These are phyloP conservation scores for Yarrowia osloensis DNA, from an alignment of 805 yeast genomes.

Conservation along the genomic window DNA sequence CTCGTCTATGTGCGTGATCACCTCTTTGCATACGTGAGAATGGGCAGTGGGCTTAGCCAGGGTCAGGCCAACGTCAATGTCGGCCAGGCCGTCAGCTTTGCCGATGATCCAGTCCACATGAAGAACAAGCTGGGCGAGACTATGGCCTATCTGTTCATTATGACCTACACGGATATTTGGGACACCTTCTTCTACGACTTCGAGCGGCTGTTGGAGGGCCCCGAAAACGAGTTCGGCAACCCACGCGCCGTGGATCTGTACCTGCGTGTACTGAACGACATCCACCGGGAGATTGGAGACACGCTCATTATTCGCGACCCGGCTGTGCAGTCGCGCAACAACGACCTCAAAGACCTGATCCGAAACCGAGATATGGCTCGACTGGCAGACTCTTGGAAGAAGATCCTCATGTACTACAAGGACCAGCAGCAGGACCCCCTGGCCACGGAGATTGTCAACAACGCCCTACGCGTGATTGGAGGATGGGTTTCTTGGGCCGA, in stretches of 20 bases:
- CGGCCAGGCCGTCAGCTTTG: constrained; percentile 32
- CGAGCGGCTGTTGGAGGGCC: constrained; percentile 44
- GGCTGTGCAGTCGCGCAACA: constrained; percentile 64
- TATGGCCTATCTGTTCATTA: constrained; percentile 54
- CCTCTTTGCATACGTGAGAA: constrained; percentile 50
- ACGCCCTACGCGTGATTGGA: constrained; percentile 69
- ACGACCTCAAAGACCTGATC: constrained; percentile 75
- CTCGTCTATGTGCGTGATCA: constrained; percentile 50
- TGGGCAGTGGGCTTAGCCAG: constrained; percentile 23
- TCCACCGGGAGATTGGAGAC: constrained; percentile 93
- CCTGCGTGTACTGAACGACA: constrained; percentile 66
- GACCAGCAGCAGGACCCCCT: constrained; percentile 37
- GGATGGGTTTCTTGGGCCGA: constrained; percentile 93
- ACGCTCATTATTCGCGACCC: constrained; percentile 71
- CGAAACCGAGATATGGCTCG: constrained; percentile 72
- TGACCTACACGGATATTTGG: constrained; percentile 54
- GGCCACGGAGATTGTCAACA: constrained; percentile 53
- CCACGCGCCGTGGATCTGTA: constrained; percentile 66
- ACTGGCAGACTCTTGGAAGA: constrained; percentile 68
- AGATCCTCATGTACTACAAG: constrained; percentile 49
- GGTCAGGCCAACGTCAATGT: constrained; percentile 38
- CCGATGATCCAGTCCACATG: constrained; percentile 48
- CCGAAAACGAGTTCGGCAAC: constrained; percentile 42
- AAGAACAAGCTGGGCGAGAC: constrained; percentile 62
- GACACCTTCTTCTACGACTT: constrained; percentile 55